Base-by-base conservation (phyloP, 495 filamentous ascomycete species). In the Hyaloscypha variabilis region DNA sequence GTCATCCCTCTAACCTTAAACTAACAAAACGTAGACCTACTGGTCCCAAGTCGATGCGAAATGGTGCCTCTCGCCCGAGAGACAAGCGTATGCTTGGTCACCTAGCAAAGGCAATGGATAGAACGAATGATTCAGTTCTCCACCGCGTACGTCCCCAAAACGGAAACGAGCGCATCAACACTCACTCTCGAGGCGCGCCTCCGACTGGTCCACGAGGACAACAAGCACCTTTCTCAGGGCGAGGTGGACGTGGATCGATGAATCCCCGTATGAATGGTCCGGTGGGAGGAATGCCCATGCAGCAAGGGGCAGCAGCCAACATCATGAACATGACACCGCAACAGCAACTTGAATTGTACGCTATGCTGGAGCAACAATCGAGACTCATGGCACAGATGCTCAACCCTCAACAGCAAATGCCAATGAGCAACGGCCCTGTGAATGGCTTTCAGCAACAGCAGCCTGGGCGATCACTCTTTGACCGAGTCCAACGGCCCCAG, bases 21-120 rank as follows among this genome's bases (percentile, higher is more conserved):
- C 65, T 68, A 66, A 69, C 62, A 57, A 30, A 29, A 34, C 26
- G n/a, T 34, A 97, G 94, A 72, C 95, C 95, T 21, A 98, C 94
- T 10, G 95, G 93, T 50, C 95, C 95, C 25, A 95, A 93, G 76
- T 92, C 94, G 5, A 98, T 99, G 96, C 89, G 95, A 65, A 91
- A 90, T 73, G 83, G 83, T 30, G 90, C 52, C 26, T 60, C 26
- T 56, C 71, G 71, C 13, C 59, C 63, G 39, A 84, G 87, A 49
- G 87, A 90, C 60, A 91, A 90, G 70, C 87, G 93, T 42, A 87
- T 98, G 78, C 80, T 98, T 61, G 91, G 92, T 59, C 92, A 98
- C 66, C 84, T 98, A 70, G 89, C 91, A 73, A 90, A 90, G 67
- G 87, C 86, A n/a, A 84, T 99, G 87, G 91, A 96, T 67, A 87